Evolutionary conservation across 257 asterid genomes (phyloP).

Genomic region (Catharanthus roseus): DNA sequence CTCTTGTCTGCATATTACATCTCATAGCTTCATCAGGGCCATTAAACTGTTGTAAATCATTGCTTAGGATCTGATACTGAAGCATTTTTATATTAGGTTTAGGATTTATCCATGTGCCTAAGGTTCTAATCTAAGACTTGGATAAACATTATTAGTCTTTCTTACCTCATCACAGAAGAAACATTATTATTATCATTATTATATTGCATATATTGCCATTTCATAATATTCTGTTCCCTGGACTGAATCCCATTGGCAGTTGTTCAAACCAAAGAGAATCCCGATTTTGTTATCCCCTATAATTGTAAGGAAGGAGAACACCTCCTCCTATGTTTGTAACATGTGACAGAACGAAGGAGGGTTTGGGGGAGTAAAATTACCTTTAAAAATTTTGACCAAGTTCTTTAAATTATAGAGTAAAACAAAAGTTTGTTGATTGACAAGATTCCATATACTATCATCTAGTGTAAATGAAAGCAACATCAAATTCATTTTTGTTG

Average conservation of each 20-base stretch:
- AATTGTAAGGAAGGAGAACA: no score
- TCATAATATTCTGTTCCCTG: not conserved
- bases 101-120: conserved; percentile 6
- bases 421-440: not conserved
- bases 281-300: no score
- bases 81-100: not conserved
- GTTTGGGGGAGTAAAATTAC: no score
- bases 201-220: not conserved
- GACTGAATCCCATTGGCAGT: not conserved
- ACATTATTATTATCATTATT: not conserved
- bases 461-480: not conserved
- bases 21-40: conserved; percentile 6
- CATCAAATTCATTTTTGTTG: not conserved
- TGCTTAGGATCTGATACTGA: conserved; percentile 2
- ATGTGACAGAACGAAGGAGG: no score
- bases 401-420: not conserved
- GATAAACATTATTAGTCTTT: no score
- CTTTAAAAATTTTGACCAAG: no score
- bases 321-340: no score
- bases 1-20: conserved; percentile 8
- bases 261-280: no score
- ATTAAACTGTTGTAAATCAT: conserved; percentile 1
- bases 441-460: not conserved
- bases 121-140: not conserved
- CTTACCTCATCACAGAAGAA: not conserved